Evolutionary conservation across 805 yeast species (phyloP).

Genomic region (Phaffomyces thermotolerans): DNA sequence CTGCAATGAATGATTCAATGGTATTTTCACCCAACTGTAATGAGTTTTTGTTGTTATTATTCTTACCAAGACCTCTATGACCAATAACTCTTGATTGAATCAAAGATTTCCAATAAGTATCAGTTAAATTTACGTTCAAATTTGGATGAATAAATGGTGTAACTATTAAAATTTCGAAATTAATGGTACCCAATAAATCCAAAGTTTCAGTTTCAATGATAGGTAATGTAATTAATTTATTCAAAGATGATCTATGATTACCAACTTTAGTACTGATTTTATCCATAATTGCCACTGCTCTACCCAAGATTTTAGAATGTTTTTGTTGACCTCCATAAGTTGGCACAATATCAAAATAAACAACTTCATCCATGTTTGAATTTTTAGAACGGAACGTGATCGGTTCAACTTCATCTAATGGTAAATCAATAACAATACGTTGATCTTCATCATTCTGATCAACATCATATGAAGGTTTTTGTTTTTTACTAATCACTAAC

Average conservation of each 20-base stretch:
- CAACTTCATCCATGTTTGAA: conserved; percentile 42
- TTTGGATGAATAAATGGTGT: conserved; percentile 67
- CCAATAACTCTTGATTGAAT: conserved; percentile 90
- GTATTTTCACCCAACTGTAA: conserved; percentile 94
- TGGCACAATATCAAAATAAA: conserved; percentile 84
- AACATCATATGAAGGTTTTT: not conserved
- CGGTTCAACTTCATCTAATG: conserved; percentile 73
- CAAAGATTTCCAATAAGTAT: conserved; percentile 86
- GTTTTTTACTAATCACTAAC: conserved; percentile 45
- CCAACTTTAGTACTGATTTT: conserved; percentile 64
- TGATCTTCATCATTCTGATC: conserved; percentile 26
- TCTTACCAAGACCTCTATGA: conserved; percentile 92
- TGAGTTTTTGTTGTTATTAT: conserved; percentile 60
- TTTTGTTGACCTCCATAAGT: conserved; percentile 54
- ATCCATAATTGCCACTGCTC: conserved; percentile 72
- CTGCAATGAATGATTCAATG: conserved; percentile 89
- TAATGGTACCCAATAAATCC: conserved; percentile 68
- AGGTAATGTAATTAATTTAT: conserved; percentile 63
- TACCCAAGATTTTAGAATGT: conserved; percentile 49
- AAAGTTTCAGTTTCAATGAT: conserved; percentile 64
- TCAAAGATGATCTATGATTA: conserved; percentile 54
- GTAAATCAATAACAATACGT: conserved; percentile 65
- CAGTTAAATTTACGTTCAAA: conserved; percentile 56
- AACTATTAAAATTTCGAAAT: conserved; percentile 67
- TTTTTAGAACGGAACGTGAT: conserved; percentile 58